phyloP scores from a whole-genome alignment of 2,329 filamentous ascomycete species.

The Alternaria solani region DNA sequence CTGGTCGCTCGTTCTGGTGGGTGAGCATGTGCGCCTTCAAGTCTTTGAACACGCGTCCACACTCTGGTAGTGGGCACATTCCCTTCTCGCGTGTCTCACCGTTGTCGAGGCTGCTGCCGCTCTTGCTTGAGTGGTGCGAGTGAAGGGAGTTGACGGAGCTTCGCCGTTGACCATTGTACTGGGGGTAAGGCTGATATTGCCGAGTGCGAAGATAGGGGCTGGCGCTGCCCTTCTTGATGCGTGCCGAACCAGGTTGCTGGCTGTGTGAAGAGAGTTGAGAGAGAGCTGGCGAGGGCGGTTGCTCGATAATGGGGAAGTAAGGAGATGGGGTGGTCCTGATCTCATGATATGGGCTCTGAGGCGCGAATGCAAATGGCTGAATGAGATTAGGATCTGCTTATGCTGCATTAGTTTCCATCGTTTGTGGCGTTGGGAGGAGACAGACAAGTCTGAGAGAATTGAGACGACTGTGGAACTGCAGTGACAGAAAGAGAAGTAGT shows the following conservation, averaged over 20 bases:
- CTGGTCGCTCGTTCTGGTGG: constrained; percentile 86
- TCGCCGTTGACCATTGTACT: constrained; percentile 61
- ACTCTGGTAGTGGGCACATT: constrained; percentile 82
- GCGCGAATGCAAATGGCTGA: constrained; percentile 57
- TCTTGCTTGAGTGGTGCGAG: constrained; percentile 66
- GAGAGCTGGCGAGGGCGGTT: constrained; percentile 70
- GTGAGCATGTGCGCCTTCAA: constrained; percentile 94
- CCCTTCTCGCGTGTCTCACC: constrained; percentile 69
- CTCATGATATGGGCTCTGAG: constrained; percentile 54
- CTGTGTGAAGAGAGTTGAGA: constrained; percentile 61
- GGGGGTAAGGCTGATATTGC: constrained; percentile 63
- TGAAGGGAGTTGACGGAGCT: constrained; percentile 76
- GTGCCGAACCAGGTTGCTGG: constrained; percentile 51
- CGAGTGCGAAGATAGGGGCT: constrained; percentile 72
- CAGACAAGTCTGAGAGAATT: constrained; percentile 50
- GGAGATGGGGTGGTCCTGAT: constrained; percentile 52
- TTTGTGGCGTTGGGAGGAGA: constrained; percentile 34
- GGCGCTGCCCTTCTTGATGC: constrained; percentile 62
- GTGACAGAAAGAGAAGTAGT: constrained; percentile 8
- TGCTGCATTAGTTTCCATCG: constrained; percentile 22
- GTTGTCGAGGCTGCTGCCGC: constrained; percentile 51
- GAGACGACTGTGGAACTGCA: constrained; percentile 14
- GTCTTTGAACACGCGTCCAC: constrained; percentile 87
- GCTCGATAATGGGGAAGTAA: constrained; percentile 53
- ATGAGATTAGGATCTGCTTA: constrained; percentile 65